Evolutionary conservation across 768 basidiomycete genomes (phyloP).

Genomic region (Kwoniella bestiolae): DNA sequence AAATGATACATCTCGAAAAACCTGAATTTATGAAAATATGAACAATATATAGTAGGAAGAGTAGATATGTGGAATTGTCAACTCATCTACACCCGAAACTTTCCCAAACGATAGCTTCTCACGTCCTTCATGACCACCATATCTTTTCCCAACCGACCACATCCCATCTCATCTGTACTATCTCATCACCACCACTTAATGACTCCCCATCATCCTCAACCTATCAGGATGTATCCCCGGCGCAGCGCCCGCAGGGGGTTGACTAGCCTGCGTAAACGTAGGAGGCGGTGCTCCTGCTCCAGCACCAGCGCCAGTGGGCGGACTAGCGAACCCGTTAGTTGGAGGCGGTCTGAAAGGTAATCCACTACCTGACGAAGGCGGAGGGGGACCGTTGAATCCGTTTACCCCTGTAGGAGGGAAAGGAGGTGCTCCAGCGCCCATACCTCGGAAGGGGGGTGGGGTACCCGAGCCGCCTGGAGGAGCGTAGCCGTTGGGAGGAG

Average conservation of each 20-base stretch:
- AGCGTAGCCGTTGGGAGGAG: no score
- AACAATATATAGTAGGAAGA: neutral
- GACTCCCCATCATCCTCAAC: constrained; percentile 54
- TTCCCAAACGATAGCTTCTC: no score
- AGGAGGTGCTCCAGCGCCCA: constrained; percentile 17
- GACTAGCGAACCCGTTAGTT: constrained; percentile 20
- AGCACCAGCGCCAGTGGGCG: constrained; percentile 20
- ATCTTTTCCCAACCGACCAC: no score
- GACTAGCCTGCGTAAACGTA: constrained; percentile 21
- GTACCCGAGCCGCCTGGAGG: neutral
- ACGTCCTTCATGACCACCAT: no score
- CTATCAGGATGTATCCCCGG: constrained; percentile 55
- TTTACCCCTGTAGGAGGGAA: constrained; percentile 23
- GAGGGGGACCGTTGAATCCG: neutral
- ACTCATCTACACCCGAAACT: no score
- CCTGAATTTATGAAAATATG: neutral
- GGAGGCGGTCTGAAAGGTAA: constrained; percentile 15
- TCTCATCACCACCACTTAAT: neutral
- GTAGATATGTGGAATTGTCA: neutral
- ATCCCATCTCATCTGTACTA: neutral
- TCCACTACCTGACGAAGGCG: constrained; percentile 16
- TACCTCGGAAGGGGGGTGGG: constrained; percentile 10
- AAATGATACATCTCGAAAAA: neutral
- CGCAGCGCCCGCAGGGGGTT: constrained; percentile 14
- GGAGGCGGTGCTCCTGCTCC: constrained; percentile 26